A percentile compares a stretch with the other conserved stretches of the same genome.
Evolutionary conservation across 2,329 filamentous ascomycete species (phyloP).

Genomic region (Ceratocystis destructans): DNA sequence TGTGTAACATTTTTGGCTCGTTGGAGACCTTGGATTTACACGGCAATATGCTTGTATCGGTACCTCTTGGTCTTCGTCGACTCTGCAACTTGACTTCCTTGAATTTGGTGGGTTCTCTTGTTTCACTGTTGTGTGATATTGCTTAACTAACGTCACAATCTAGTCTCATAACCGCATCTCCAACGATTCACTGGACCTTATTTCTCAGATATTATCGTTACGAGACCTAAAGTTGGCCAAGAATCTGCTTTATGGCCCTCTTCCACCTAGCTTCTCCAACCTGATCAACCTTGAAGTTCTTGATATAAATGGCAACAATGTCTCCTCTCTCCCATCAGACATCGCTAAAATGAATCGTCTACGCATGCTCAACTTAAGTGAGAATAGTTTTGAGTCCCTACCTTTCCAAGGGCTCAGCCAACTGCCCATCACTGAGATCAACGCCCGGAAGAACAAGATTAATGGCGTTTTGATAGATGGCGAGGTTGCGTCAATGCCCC

Average conservation of each 20-base stretch:
- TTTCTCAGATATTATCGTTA: conserved; percentile 58
- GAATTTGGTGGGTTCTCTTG: conserved; percentile 51
- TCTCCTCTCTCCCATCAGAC: conserved; percentile 55
- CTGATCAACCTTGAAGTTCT: conserved; percentile 62
- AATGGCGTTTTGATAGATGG: conserved; percentile 56
- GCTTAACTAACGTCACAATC: conserved; percentile 17
- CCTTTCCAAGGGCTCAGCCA: conserved; percentile 55
- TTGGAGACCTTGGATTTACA: conserved; percentile 75
- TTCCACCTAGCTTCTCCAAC: conserved; percentile 49
- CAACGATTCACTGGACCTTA: conserved; percentile 55
- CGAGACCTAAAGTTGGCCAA: conserved; percentile 70
- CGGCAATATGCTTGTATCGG: conserved; percentile 57
- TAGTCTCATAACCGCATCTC: conserved; percentile 70
- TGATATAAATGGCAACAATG: conserved; percentile 67
- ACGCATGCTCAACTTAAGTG: conserved; percentile 62
- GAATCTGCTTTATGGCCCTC: conserved; percentile 56
- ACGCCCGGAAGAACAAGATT: conserved; percentile 65
- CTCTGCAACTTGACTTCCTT: conserved; percentile 63
- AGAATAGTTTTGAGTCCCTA: conserved; percentile 60
- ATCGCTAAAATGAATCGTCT: conserved; percentile 55
- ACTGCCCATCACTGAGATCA: conserved; percentile 59
- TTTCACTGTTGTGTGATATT: neutral
- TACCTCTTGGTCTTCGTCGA: conserved; percentile 64
- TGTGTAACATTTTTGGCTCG: conserved; percentile 65
- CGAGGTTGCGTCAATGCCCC: conserved; percentile 42